Evolutionary conservation across 2,329 filamentous ascomycete species (phyloP).

Genomic region (Ascomycota sp.): DNA sequence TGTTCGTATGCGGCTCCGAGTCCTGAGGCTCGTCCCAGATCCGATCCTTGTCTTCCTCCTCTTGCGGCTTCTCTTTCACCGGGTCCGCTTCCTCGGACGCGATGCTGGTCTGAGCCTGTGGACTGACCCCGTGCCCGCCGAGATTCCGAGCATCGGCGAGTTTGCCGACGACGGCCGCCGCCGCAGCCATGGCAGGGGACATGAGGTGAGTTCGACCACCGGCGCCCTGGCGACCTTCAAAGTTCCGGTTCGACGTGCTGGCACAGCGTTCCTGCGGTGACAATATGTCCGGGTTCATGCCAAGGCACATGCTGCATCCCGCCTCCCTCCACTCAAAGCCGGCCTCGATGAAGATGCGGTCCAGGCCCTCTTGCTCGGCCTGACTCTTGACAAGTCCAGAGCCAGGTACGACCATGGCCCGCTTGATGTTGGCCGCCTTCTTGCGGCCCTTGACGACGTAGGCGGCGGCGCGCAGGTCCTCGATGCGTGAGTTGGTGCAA

Average conservation of each 20-base stretch:
- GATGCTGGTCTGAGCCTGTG: constrained; percentile 36
- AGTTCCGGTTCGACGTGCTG: constrained; percentile 91
- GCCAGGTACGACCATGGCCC: constrained; percentile 89
- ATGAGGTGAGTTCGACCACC: constrained; percentile 83
- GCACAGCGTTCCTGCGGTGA: constrained; percentile 84
- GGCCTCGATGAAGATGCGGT: constrained; percentile 78
- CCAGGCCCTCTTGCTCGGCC: constrained; percentile 78
- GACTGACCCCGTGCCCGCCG: constrained; percentile 35
- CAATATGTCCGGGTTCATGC: constrained; percentile 98
- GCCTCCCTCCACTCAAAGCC: constrained; percentile 98
- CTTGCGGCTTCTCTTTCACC: constrained; percentile 22
- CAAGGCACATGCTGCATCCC: constrained; percentile 95
- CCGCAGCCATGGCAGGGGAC: constrained; percentile 93
- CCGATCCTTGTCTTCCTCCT: constrained; percentile 28
- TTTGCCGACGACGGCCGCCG: constrained; percentile 74
- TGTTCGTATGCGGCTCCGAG: constrained; percentile 43
- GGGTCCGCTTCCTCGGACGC: constrained; percentile 4
- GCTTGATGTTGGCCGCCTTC: constrained; percentile 72
- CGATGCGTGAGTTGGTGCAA: constrained; percentile 93
- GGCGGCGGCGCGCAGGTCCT: constrained; percentile 79
- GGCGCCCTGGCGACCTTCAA: constrained; percentile 88
- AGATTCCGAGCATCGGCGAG: constrained; percentile 80
- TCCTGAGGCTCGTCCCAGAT: constrained; percentile 43
- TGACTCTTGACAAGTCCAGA: constrained; percentile 86
- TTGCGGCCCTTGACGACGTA: constrained; percentile 72